These are phyloP conservation scores for Pulveroboletus sp. DNA, from an alignment of 1,284 basidiomycete genomes.

Conservation along the genomic window DNA sequence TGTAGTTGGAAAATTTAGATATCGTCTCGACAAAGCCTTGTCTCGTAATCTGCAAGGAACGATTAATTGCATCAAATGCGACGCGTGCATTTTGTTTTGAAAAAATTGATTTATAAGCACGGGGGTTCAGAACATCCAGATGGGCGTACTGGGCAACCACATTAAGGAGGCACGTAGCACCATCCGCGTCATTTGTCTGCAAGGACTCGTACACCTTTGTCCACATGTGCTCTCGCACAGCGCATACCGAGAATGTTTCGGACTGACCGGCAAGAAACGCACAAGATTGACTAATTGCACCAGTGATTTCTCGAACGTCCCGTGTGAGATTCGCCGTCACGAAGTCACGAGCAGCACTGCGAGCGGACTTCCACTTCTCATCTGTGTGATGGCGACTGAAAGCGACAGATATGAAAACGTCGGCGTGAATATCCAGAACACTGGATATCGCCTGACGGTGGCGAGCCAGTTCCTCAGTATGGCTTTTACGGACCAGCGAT, in stretches of 20 bases:
- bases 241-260: slow-evolving; percentile 32
- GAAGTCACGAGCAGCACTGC: slow-evolving; percentile 49
- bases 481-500: slow-evolving; percentile 36
- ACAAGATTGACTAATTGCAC: slow-evolving; percentile 44
- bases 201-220: slow-evolving; percentile 60
- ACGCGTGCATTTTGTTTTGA: slow-evolving; percentile 34
- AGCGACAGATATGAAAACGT: slow-evolving; percentile 60
- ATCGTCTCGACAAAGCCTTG: slow-evolving; percentile 64
- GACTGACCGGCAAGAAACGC: slow-evolving; percentile 39
- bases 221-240: slow-evolving; percentile 68
- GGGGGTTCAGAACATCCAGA: slow-evolving; percentile 59
- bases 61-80: slow-evolving; percentile 57
- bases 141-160: slow-evolving; percentile 63
- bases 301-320: slow-evolving; percentile 46
- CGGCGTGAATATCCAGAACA: slow-evolving; percentile 58
- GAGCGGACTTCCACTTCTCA: slow-evolving; percentile 52
- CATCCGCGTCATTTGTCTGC: slow-evolving; percentile 57
- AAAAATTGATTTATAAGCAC: slow-evolving; percentile 48
- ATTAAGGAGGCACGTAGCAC: slow-evolving; percentile 56
- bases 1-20: slow-evolving; percentile 62
- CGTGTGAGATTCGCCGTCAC: slow-evolving; percentile 45
- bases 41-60: slow-evolving; percentile 54
- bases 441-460: slow-evolving; percentile 39
- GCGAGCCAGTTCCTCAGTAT: slow-evolving; percentile 35
- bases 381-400: slow-evolving; percentile 49